Evolutionary conservation across 164 flowering plant species (phyloP), one percentile per base, ranked within the genome.

Genomic region (Kingdonia uniflora): DNA sequence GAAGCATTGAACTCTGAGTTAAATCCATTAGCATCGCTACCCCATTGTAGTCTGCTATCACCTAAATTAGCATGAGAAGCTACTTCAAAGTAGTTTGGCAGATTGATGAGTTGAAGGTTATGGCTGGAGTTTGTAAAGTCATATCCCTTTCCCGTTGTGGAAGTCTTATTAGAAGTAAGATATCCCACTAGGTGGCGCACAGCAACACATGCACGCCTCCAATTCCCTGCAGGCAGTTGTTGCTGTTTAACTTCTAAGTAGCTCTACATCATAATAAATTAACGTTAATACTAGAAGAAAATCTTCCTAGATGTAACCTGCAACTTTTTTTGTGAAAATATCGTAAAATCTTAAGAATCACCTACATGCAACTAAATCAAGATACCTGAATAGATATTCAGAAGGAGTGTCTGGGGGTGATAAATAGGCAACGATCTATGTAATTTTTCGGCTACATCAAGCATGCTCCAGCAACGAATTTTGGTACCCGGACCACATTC

Each of bases 381-480:
- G 25, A 52, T 79, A 94, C 99, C 99, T 77, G 92, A 70, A 71
- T 44, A 67, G 40, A 94, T 56, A 71, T 78, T 83, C 59, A 61
- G 45, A 39, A 85, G 66, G 50, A 94, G 84, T 29, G 82, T 76
- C 57, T 80, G 75, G 13, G 99, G 95, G 56, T 87, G 95, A 76
- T 81, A 79, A 42, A 70, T 54, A 64, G 92, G 82, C 54, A 87
- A 64, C 59, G 81, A 62, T 58, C 81, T 84, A 50, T 69, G 42
- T 15, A 82, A 58, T 49, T 58, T 69, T 56, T 80, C 87, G 13
- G 68, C 77, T 22, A 77, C 59, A 63, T 81, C 85, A 13, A 72
- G 55, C 56, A 86, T 73, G 68, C 72, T 79, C 70, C 70, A 63
- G 16, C 66, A 58, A 52, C 67, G 67, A 51, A 42, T 58, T 49